phyloP scores from a whole-genome alignment of 305 asterid species.

The Rubia tinctorum region DNA sequence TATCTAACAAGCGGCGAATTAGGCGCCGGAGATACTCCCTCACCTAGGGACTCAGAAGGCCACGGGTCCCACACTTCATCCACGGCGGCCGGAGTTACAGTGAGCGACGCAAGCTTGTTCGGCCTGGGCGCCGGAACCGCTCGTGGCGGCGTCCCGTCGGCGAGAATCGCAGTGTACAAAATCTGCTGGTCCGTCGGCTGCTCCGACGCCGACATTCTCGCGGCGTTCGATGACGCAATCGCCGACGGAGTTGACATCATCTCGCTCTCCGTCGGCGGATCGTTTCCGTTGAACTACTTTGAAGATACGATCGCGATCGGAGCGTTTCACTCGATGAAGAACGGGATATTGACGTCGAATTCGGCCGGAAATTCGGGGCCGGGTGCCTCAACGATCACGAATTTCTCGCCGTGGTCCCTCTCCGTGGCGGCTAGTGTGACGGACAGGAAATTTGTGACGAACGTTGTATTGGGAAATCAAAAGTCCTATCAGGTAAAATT shows the following conservation, averaged over 20 bases:
- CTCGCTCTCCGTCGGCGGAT: constrained; percentile 58
- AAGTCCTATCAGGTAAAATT: constrained; percentile 31
- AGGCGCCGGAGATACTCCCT: constrained; percentile 29
- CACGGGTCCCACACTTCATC: constrained; percentile 81
- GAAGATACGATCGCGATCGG: constrained; percentile 70
- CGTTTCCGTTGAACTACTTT: constrained; percentile 42
- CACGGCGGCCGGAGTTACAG: constrained; percentile 54
- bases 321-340: constrained; percentile 63
- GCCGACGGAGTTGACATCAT: constrained; percentile 77
- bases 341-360: constrained; percentile 59
- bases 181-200: constrained; percentile 64
- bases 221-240: constrained; percentile 78
- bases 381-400: constrained; percentile 22
- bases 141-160: constrained; percentile 69
- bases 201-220: constrained; percentile 58
- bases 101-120: constrained; percentile 43
- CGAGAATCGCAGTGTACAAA: constrained; percentile 67
- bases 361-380: constrained; percentile 75
- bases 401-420: constrained; percentile 63
- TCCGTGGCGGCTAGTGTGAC: constrained; percentile 62
- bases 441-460: constrained; percentile 47
- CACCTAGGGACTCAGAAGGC: constrained; percentile 67
- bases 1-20: constrained; percentile 37
- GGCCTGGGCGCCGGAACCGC: constrained; percentile 55
- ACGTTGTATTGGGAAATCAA: constrained; percentile 43